Evolutionary conservation across 2,329 filamentous ascomycete genomes (phyloP).

Genomic region (Phaeosphaeria sp.): DNA sequence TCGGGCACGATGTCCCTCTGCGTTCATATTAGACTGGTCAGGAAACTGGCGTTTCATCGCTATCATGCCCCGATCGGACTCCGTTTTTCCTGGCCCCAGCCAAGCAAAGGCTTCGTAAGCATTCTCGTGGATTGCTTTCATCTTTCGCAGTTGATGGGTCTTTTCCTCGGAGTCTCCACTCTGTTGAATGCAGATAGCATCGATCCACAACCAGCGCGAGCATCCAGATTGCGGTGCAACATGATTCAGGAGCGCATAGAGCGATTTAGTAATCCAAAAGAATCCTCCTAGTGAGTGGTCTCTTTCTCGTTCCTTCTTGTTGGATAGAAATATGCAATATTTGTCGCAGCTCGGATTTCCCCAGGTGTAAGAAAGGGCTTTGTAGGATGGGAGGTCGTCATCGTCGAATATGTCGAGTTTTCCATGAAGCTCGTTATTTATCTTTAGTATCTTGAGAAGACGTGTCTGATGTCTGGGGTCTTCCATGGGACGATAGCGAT

Average conservation of each 20-base stretch:
- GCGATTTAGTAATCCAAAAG: neutral
- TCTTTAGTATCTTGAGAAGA: neutral
- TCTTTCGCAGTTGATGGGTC: neutral
- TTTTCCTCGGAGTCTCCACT: neutral
- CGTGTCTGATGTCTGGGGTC: neutral
- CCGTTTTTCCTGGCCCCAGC: neutral
- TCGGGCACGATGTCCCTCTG: no score
- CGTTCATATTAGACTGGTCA: no score
- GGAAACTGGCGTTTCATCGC: neutral
- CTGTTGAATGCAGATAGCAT: neutral
- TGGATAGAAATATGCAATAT: neutral
- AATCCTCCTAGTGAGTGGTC: neutral
- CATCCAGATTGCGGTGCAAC: neutral
- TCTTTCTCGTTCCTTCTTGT: neutral
- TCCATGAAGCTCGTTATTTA: neutral
- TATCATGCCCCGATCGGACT: neutral
- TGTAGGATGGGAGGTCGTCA: neutral
- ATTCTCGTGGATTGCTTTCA: neutral
- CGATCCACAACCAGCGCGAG: neutral
- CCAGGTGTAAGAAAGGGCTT: neutral
- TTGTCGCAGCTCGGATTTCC: neutral
- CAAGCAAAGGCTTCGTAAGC: neutral
- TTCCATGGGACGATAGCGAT: neutral
- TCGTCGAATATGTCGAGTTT: neutral
- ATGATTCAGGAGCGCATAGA: neutral